A percentile compares a stretch with the other conserved stretches of the same genome.
Evolutionary conservation across 768 basidiomycete species (phyloP).

Genomic region (Panus rudis): DNA sequence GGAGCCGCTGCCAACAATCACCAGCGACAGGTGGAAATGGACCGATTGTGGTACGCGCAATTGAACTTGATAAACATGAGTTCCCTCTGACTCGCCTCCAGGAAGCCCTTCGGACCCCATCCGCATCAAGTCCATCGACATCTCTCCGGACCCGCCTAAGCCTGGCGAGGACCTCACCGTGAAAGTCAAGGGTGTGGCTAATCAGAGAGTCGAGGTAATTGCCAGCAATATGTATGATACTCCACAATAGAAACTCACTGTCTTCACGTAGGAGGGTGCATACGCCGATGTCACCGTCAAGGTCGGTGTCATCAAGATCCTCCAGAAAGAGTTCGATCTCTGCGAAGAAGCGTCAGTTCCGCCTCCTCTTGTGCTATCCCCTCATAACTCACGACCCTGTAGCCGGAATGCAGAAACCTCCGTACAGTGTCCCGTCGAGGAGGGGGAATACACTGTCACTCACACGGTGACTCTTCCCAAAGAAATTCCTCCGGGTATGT

Average conservation of each 20-base stretch:
- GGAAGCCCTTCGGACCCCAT: conserved; percentile 40
- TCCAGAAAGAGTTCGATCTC: conserved; percentile 77
- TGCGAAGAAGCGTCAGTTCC: conserved; percentile 88
- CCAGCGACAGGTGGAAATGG: conserved; percentile 34
- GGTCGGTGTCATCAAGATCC: conserved; percentile 87
- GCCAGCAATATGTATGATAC: not conserved
- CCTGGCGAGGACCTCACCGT: conserved; percentile 89
- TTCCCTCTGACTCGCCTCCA: conserved; percentile 22
- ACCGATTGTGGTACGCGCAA: conserved; percentile 71
- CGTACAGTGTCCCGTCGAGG: conserved; percentile 78
- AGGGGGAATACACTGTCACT: conserved; percentile 61
- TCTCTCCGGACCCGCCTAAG: conserved; percentile 83
- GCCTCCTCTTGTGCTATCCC: not conserved
- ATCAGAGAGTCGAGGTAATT: conserved; percentile 57
- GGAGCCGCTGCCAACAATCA: conserved; percentile 16
- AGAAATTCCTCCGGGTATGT: conserved; percentile 79
- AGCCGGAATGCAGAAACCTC: conserved; percentile 71
- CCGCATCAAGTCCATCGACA: conserved; percentile 60
- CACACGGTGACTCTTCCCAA: conserved; percentile 85
- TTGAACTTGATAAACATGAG: not conserved
- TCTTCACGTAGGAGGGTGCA: conserved; percentile 81
- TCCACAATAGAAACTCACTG: not conserved
- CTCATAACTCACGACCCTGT: not conserved
- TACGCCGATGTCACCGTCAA: conserved; percentile 88
- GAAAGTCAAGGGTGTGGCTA: conserved; percentile 56